A percentile compares a stretch with the other conserved stretches of the same genome.
Evolutionary conservation across 1,284 basidiomycete genomes (phyloP).

Genomic region (Ustilago loliicola): DNA sequence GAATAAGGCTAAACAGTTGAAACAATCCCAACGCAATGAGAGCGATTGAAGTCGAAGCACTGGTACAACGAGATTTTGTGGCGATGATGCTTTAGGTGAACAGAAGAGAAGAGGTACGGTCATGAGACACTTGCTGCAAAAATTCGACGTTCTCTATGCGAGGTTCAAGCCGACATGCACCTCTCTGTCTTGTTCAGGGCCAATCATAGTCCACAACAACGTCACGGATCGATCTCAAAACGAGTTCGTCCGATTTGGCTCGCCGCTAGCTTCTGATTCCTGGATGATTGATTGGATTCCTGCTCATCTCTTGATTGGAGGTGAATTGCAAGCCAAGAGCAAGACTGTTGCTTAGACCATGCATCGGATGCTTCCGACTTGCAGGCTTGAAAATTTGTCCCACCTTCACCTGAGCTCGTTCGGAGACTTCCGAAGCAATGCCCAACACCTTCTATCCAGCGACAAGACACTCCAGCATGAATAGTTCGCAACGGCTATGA

Average conservation of each 20-base stretch:
- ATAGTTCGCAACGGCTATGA: background rate
- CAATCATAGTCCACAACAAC: conserved; percentile 6
- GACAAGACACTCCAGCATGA: no score
- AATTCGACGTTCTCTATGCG: conserved; percentile 7
- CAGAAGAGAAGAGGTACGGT: background rate
- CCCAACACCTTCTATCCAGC: no score
- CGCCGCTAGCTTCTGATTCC: background rate
- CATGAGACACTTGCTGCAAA: conserved; percentile 13
- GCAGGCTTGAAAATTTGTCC: no score
- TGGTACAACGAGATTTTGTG: background rate
- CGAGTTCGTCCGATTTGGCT: background rate
- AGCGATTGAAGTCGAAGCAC: background rate
- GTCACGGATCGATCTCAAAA: background rate
- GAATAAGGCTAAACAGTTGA: no score
- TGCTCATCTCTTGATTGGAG: background rate
- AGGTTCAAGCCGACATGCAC: conserved; percentile 5
- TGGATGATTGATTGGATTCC: no score
- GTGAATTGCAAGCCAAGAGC: background rate
- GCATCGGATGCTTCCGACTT: conserved; percentile 1
- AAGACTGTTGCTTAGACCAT: background rate
- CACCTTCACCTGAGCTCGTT: background rate
- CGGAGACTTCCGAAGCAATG: conserved; percentile 6
- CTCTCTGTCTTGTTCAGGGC: background rate
- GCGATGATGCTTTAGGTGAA: background rate
- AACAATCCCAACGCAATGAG: background rate